Percentiles rank a stretch among this genome's conserved stretches.
phyloP scores from a whole-genome alignment of 257 asterid species.

The Solanum arcanum region DNA sequence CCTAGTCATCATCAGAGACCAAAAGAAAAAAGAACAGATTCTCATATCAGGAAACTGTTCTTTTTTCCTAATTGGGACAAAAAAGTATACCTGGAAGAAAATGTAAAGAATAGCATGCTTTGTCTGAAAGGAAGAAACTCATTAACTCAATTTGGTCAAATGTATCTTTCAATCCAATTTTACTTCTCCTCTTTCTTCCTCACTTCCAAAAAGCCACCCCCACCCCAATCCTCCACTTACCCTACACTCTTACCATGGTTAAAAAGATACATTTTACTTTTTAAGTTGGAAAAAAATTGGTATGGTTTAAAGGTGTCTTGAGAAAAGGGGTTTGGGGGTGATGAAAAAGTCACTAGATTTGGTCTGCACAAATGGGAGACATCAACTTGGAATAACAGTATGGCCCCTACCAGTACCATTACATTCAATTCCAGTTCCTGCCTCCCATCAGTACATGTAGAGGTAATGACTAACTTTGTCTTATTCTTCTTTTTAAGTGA shows the following conservation, averaged over 20 bases:
- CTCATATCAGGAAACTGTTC: background rate
- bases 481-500: background rate
- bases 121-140: background rate
- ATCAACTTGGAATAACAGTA: conserved; percentile 9
- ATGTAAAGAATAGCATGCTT: background rate
- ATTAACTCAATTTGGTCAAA: background rate
- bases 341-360: conserved; percentile 40
- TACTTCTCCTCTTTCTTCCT: background rate
- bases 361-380: conserved; percentile 47
- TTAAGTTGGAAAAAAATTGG: background rate
- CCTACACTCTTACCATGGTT: background rate
- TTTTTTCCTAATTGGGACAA: background rate
- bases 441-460: background rate
- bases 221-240: background rate
- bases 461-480: background rate
- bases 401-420: conserved; percentile 19
- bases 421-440: background rate
- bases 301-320: background rate
- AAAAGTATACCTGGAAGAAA: background rate
- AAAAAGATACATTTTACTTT: background rate
- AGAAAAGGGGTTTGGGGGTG: conserved; percentile 10
- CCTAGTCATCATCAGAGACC: background rate
- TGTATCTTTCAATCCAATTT: background rate
- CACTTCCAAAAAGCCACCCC: background rate
- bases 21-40: background rate